Conservation (phyloP, 768 basidiomycete species). For the Rubroboletus pulcherrimus region DNA sequence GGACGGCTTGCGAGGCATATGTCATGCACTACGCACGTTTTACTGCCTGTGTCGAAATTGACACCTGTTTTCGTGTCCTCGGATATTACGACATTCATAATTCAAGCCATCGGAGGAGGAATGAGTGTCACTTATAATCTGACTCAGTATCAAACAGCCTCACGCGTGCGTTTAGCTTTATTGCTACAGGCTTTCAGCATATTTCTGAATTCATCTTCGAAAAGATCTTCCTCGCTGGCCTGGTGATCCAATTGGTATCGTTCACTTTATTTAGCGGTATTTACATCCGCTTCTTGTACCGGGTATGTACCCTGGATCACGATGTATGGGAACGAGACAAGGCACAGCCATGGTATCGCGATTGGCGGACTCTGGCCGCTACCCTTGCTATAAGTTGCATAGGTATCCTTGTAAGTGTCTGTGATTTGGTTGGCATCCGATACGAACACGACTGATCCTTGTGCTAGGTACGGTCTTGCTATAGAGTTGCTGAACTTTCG, state of each 20-base stretch:
- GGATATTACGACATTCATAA: slow-evolving; percentile 62
- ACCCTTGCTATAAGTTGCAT: slow-evolving; percentile 53
- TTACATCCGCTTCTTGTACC: slow-evolving; percentile 45
- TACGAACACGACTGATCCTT: not conserved
- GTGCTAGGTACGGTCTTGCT: slow-evolving; percentile 58
- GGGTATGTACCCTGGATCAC: slow-evolving; percentile 36
- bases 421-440: not conserved
- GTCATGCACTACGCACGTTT: slow-evolving; percentile 42
- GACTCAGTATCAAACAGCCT: slow-evolving; percentile 28
- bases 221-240: slow-evolving; percentile 57
- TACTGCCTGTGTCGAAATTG: slow-evolving; percentile 46
- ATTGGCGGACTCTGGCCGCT: slow-evolving; percentile 56
- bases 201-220: slow-evolving; percentile 37
- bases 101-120: slow-evolving; percentile 44
- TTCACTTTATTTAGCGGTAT: slow-evolving; percentile 47
- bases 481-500: slow-evolving; percentile 55
- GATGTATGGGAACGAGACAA: slow-evolving; percentile 39
- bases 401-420: slow-evolving; percentile 54
- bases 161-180: slow-evolving; percentile 30
- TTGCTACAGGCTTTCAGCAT: not conserved
- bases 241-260: slow-evolving; percentile 53
- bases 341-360: slow-evolving; percentile 43
- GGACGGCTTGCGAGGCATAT: slow-evolving; percentile 56
- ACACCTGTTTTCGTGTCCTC: slow-evolving; percentile 57
- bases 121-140: not conserved